Conservation (phyloP, 2,329 filamentous ascomycete genomes). For the Cladophialophora carrionii region DNA sequence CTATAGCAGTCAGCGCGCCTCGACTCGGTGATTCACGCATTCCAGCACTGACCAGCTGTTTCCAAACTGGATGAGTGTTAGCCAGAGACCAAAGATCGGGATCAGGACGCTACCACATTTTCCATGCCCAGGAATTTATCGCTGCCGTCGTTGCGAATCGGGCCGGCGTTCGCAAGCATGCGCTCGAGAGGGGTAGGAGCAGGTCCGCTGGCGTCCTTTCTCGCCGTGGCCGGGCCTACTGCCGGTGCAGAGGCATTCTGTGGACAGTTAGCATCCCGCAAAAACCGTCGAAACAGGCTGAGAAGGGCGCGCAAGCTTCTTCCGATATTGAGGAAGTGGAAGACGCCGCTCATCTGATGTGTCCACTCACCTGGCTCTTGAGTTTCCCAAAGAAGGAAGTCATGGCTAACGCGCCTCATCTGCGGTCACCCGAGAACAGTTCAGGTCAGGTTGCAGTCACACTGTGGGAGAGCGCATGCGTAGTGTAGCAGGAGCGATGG, state of each 20-base stretch:
- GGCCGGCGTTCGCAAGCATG: constrained; percentile 79
- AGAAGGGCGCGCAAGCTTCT: not conserved
- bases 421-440: constrained; percentile 34
- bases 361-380: constrained; percentile 47
- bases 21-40: constrained; percentile 20
- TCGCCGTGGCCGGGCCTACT: constrained; percentile 46
- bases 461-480: constrained; percentile 24
- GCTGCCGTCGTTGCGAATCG: constrained; percentile 81
- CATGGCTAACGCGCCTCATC: constrained; percentile 46
- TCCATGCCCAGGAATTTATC: constrained; percentile 99
- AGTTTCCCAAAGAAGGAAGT: constrained; percentile 59
- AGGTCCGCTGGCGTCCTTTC: constrained; percentile 63
- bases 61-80: constrained; percentile 69
- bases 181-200: constrained; percentile 66
- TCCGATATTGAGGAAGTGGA: not conserved
- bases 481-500: constrained; percentile 3
- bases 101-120: constrained; percentile 68
- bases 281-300: not conserved
- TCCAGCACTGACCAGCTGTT: constrained; percentile 79
- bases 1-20: constrained; percentile 56
- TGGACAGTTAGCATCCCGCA: constrained; percentile 13
- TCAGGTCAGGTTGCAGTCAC: constrained; percentile 13
- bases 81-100: constrained; percentile 6
- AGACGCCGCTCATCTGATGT: not conserved
- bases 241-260: constrained; percentile 37